Evolutionary conservation across 352 stramenopile genomes (phyloP), one percentile per base, ranked within the genome.

Genomic region (Pythium sukuiense): DNA sequence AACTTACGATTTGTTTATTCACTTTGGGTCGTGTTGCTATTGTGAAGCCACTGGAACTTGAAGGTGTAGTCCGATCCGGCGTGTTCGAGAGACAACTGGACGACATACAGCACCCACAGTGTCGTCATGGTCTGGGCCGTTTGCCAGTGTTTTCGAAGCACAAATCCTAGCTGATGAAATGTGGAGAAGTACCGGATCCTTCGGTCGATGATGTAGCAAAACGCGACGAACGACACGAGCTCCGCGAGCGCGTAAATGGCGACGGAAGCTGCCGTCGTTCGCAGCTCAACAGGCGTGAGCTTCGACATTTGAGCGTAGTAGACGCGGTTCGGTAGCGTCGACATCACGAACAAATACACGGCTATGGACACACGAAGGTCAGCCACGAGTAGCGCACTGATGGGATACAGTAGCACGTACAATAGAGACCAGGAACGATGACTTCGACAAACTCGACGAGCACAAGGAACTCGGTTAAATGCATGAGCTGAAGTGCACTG

Each of bases 181-280:
- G 50, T 57, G 24, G 50, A 57, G 24, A 57, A 33, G 50, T 18
- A 24, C 8, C 27, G 50, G 8, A 57, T 24, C 29, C 8, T 37
- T 3, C 29, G 50, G 50, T 39, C 26, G 11, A 39, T 39, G 50
- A 57, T 0, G 26, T 12, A n/a, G 29, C 50, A 37, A 37, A 57
- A 57, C 24, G 16, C 4, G 14, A 74, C 3, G 4, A 82, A 48
- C 2, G 69, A 72, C 8, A 57, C 56, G 6, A 78, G 27, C 62
- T 80, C 66, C 6, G 79, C 52, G 3, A 46, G 18, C 5, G 62
- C 55, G 33, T 73, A 81, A 2, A 76, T 6, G 18, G 67, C 39
- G 61, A 67, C 39, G 32, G 27, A 50, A 2, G 18, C 20, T 1
- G 52, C n/a, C 20, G 49, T 66, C 11, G 49, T 20, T 18, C 37